A percentile compares a stretch with the other conserved stretches of the same genome.
These are phyloP conservation scores for Hemerocallis citrina DNA, from an alignment of 106 monocot species.

Conservation along the genomic window DNA sequence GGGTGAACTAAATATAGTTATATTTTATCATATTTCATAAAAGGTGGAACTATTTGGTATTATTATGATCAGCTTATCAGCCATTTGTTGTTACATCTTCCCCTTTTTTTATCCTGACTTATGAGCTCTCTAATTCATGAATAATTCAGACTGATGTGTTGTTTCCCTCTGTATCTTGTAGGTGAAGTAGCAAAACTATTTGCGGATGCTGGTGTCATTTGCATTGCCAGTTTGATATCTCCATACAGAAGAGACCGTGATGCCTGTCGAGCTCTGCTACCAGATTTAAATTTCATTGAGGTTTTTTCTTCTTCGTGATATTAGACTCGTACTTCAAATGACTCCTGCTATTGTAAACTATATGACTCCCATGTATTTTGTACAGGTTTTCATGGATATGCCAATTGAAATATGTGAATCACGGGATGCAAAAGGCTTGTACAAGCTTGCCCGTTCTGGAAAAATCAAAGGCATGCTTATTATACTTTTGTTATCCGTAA, in stretches of 20 bases:
- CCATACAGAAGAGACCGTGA: conserved; percentile 85
- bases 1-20: no score
- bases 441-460: conserved; percentile 81
- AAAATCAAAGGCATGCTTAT: conserved; percentile 68
- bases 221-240: conserved; percentile 92
- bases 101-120: no score
- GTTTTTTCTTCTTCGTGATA: conserved; percentile 18
- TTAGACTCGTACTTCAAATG: neutral
- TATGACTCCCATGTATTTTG: neutral
- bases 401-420: conserved; percentile 82
- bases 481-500: neutral
- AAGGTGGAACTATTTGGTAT: neutral
- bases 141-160: neutral
- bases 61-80: neutral
- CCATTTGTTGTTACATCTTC: neutral
- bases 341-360: neutral
- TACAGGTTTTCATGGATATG: conserved; percentile 76
- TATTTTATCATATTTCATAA: no score
- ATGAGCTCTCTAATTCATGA: no score
- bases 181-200: conserved; percentile 96
- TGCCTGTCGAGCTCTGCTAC: conserved; percentile 70
- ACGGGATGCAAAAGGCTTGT: conserved; percentile 85
- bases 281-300: conserved; percentile 70
- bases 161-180: conserved; percentile 12
- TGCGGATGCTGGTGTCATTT: conserved; percentile 93